Conservation (phyloP, 495 filamentous ascomycete genomes). For the Astrocystis sublimbata region DNA sequence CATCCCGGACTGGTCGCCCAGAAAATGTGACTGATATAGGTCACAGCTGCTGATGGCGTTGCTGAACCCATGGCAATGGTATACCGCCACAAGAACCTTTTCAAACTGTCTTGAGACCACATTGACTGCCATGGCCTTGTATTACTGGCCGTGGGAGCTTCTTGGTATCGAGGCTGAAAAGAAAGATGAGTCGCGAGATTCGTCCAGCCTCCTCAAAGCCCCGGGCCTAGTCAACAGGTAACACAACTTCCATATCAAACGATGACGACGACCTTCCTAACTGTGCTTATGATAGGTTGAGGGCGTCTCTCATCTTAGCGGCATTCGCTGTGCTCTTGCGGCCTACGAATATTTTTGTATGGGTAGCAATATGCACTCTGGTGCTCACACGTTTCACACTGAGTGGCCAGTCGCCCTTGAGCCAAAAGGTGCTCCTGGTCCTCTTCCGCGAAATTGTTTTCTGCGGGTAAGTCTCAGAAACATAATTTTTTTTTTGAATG, state of each 20-base stretch:
- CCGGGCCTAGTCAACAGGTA: constrained; percentile 37
- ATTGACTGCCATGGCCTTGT: constrained; percentile 76
- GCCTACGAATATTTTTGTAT: constrained; percentile 88
- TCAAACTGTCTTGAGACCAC: constrained; percentile 93
- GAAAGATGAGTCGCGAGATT: constrained; percentile 27
- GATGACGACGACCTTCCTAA: background rate
- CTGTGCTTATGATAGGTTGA: constrained; percentile 49
- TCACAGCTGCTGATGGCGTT: constrained; percentile 66
- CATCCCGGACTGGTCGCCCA: background rate
- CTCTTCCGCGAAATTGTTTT: constrained; percentile 62
- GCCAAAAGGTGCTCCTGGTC: constrained; percentile 46
- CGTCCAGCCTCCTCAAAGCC: constrained; percentile 23
- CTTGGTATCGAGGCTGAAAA: constrained; percentile 38
- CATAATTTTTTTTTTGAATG: background rate
- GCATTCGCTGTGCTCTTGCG: constrained; percentile 83
- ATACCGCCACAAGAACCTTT: constrained; percentile 87
- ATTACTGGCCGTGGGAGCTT: constrained; percentile 82
- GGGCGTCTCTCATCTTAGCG: constrained; percentile 70
- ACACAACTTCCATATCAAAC: constrained; percentile 4
- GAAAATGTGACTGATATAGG: constrained; percentile 13
- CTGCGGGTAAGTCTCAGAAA: constrained; percentile 57
- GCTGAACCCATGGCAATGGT: constrained; percentile 94
- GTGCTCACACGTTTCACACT: constrained; percentile 44
- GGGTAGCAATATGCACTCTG: constrained; percentile 59
- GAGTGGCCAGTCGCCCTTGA: constrained; percentile 42